phyloP scores from a whole-genome alignment of 2,329 filamentous ascomycete genomes.

The Epichloe uncinata region DNA sequence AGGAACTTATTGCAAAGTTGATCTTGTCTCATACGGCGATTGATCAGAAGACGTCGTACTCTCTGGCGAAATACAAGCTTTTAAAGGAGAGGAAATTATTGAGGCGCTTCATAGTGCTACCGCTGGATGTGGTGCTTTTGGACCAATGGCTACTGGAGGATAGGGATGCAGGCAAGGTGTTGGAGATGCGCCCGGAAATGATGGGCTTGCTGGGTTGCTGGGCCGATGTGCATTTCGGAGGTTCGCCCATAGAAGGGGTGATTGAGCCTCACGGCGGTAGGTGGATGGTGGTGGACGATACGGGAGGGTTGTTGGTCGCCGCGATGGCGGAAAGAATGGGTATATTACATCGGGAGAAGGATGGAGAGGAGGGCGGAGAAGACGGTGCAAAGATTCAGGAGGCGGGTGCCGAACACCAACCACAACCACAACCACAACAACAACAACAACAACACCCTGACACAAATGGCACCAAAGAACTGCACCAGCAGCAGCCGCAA shows the following conservation, averaged over 20 bases:
- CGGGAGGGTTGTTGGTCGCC: slow-evolving; percentile 67
- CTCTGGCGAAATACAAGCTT: slow-evolving; percentile 88
- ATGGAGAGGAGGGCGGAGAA: slow-evolving; percentile 10
- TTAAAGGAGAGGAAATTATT: slow-evolving; percentile 92
- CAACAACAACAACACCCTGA: background rate
- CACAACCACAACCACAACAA: too few relatives aligned
- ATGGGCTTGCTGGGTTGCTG: slow-evolving; percentile 73
- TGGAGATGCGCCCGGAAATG: slow-evolving; percentile 79
- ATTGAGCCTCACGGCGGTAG: slow-evolving; percentile 28
- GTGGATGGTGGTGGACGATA: slow-evolving; percentile 80
- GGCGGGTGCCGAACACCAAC: background rate
- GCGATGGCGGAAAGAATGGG: slow-evolving; percentile 84
- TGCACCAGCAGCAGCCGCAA: background rate
- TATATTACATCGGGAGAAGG: slow-evolving; percentile 45
- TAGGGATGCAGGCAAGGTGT: slow-evolving; percentile 64
- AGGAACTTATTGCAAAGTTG: slow-evolving; percentile 85
- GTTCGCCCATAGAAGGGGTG: slow-evolving; percentile 14
- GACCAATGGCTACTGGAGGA: slow-evolving; percentile 67
- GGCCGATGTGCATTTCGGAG: slow-evolving; percentile 68
- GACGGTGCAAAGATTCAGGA: background rate
- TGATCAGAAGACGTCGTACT: slow-evolving; percentile 89
- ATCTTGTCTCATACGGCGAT: slow-evolving; percentile 79
- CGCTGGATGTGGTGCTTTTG: slow-evolving; percentile 65
- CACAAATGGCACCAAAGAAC: background rate
- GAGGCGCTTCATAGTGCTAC: slow-evolving; percentile 71